Conservation (phyloP, 2,329 filamentous ascomycete species). For the Ophiosphaerella herpotricha region DNA sequence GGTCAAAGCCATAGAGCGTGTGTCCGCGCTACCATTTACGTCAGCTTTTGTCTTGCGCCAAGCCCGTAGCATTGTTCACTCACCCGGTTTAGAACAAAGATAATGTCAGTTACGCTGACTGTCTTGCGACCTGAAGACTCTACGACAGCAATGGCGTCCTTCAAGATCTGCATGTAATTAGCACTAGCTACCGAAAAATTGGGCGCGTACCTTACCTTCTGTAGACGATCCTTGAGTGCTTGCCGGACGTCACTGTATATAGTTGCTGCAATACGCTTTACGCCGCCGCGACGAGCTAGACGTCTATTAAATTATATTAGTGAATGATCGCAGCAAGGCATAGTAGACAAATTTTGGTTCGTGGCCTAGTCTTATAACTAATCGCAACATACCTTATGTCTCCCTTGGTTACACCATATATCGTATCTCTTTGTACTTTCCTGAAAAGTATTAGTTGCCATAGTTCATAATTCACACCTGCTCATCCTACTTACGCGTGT, state of each 20-base stretch:
- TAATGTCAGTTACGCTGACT: slow-evolving; percentile 34
- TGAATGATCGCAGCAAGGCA: background rate
- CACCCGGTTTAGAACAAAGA: slow-evolving; percentile 39
- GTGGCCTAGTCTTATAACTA: background rate
- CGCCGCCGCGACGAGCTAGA: slow-evolving; percentile 74
- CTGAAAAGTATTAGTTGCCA: slow-evolving; percentile 21
- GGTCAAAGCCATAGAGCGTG: slow-evolving; percentile 33
- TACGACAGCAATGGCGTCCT: slow-evolving; percentile 26
- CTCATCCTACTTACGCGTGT: slow-evolving; percentile 27
- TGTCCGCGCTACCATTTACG: slow-evolving; percentile 19
- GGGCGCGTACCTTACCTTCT: slow-evolving; percentile 17
- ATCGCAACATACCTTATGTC: slow-evolving; percentile 39
- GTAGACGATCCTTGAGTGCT: slow-evolving; percentile 58
- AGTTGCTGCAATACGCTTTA: slow-evolving; percentile 69
- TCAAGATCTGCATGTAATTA: slow-evolving; percentile 24
- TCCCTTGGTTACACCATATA: slow-evolving; percentile 40
- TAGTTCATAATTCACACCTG: background rate
- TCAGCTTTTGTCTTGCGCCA: background rate
- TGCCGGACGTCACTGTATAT: slow-evolving; percentile 68
- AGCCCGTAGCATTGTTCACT: slow-evolving; percentile 1
- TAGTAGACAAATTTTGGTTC: background rate
- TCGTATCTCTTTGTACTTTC: slow-evolving; percentile 39
- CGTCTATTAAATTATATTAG: slow-evolving; percentile 51
- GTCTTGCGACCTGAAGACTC: slow-evolving; percentile 37
- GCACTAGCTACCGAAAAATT: background rate